Evolutionary conservation across 2,329 filamentous ascomycete genomes (phyloP).

Genomic region (Neoscytalidium dimidiatum): DNA sequence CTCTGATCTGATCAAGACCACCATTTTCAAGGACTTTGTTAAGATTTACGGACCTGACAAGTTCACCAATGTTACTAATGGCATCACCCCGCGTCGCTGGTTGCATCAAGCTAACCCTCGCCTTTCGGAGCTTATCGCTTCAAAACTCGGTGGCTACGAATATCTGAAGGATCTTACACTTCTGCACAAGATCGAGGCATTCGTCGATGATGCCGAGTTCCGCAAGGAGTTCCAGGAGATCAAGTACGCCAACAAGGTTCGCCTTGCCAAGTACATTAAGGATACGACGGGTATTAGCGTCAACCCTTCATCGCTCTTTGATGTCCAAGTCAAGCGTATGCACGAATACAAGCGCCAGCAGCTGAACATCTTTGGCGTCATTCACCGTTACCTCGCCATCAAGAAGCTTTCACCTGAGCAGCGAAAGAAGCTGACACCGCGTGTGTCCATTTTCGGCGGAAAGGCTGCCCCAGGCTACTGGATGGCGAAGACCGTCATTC

Average conservation of each 20-base stretch:
- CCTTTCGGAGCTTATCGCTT: constrained; percentile 87
- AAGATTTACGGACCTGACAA: constrained; percentile 93
- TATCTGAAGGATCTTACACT: constrained; percentile 90
- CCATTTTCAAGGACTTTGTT: constrained; percentile 99
- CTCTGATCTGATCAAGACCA: constrained; percentile 96
- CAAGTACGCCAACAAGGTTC: constrained; percentile 94
- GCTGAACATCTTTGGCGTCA: constrained; percentile 97
- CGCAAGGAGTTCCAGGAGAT: constrained; percentile 94
- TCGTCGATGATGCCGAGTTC: constrained; percentile 83
- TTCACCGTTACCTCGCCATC: constrained; percentile 87
- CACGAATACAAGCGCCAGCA: constrained; percentile 99
- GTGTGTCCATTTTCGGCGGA: constrained; percentile 94
- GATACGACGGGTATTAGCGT: constrained; percentile 75
- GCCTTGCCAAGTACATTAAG: constrained; percentile 89
- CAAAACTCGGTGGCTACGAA: constrained; percentile 77
- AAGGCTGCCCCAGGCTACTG: constrained; percentile 98
- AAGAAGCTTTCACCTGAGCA: constrained; percentile 84
- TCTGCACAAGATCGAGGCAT: constrained; percentile 83
- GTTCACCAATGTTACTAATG: constrained; percentile 98
- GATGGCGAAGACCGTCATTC: constrained; percentile 99
- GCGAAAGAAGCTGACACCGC: constrained; percentile 80
- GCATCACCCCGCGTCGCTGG: constrained; percentile 94
- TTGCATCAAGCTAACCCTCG: constrained; percentile 95
- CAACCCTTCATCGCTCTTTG: constrained; percentile 86
- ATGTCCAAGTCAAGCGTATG: constrained; percentile 98